Base-by-base conservation (phyloP, 352 stramenopile genomes). In the Elongisporangium prolatum region DNA sequence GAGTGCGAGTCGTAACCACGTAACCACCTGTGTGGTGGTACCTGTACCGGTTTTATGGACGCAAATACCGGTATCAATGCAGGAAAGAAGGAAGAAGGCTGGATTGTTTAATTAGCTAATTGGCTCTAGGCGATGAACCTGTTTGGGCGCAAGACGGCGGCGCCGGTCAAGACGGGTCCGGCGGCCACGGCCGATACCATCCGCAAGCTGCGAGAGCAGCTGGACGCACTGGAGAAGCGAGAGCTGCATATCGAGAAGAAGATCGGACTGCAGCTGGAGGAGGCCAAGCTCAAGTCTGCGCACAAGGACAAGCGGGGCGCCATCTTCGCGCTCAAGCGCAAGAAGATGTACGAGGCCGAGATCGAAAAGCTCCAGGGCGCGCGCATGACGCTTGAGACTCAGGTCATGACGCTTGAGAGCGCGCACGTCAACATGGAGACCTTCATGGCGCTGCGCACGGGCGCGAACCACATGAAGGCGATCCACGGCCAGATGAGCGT, bases 341-440 rank as follows among this genome's bases (percentile, higher is more conserved):
- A 99, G 86, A 99, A 99, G 64, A 95, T 99, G 76, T 98, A 98
- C 69, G 96, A 99, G 68, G 84, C 88, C 47, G 96, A 99, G 71
- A 88, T 98, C 48, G 95, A 98, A 67, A 99, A 99, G 81, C 97
- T 99, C 59, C 85, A 98, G 68, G 90, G 91, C 52, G 86, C 97
- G 20, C 95, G 97, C 63, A 98, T 99, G 88, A 99, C 95, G 52
- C 80, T 99, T 16, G 95, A 98, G 80, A 92, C 82, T 54, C 87
- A 95, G 63, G 83, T 92, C 38, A 97, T 97, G 73, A 94, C 91
- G 54, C 79, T 97, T 48, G 91, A 97, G 72, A 93, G 80, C 52
- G 88, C 91, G 25, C 88, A 95, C 63, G 89, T 96, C 50, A 99
- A 99, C 74, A 98, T 98, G 72, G 89, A 98, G 77, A 99, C 94